Evolutionary conservation across 1,139 yeast genomes (phyloP).

Genomic region (Zygotorulaspora mrakii): DNA sequence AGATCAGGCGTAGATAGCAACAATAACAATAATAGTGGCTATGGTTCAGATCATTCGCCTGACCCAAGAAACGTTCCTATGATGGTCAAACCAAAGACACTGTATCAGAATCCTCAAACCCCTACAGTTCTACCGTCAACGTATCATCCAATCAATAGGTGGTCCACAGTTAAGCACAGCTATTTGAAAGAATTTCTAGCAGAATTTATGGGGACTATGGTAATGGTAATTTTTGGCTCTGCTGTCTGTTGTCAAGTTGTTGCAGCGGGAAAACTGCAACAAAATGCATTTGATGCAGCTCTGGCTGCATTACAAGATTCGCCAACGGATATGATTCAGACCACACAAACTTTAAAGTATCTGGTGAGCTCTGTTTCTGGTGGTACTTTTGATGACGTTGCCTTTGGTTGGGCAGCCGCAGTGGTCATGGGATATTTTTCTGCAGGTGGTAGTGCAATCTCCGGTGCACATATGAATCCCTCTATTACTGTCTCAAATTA

Average conservation of each 20-base stretch:
- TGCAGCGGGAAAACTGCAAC: conserved; percentile 23
- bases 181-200: conserved; percentile 40
- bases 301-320: conserved; percentile 14
- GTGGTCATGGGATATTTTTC: conserved; percentile 46
- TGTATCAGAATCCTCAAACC: conserved; percentile 39
- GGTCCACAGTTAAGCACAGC: conserved; percentile 34
- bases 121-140: conserved; percentile 39
- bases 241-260: conserved; percentile 46
- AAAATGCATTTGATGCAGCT: conserved; percentile 18
- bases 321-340: conserved; percentile 15
- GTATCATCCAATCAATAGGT: conserved; percentile 36
- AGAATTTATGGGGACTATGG: conserved; percentile 48
- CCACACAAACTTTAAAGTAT: conserved; percentile 20
- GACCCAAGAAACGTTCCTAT: conserved; percentile 26
- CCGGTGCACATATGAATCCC: conserved; percentile 47
- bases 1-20: conserved; percentile 6
- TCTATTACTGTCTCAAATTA: conserved; percentile 42
- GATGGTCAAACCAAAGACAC: conserved; percentile 36
- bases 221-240: conserved; percentile 44
- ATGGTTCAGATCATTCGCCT: conserved; percentile 2
- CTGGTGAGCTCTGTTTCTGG: conserved; percentile 31
- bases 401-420: conserved; percentile 50
- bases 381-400: conserved; percentile 44
- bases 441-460: conserved; percentile 43
- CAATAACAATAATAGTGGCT: background rate